Evolutionary conservation across 2,329 filamentous ascomycete species (phyloP), one percentile per base, ranked within the genome.

Genomic region (Blastomyces parvus): DNA sequence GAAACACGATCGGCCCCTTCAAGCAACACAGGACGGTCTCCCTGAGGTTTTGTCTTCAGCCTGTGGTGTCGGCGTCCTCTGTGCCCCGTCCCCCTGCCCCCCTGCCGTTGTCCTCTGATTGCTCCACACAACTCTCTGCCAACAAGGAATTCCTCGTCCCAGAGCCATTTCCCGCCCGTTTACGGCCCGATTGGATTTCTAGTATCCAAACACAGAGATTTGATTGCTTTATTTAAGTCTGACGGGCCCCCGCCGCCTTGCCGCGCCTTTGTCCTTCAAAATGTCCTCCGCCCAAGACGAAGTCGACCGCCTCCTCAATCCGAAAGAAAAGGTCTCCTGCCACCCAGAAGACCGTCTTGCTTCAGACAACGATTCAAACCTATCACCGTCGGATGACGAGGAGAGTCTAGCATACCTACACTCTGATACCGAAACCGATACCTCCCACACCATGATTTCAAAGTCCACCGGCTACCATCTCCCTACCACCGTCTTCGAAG

Each of bases 401-500:
- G 71, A 59, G 63, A 66, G 40, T 46, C 57, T 44, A 44, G 65
- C 59, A 53, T 62, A 69, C 61, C 64, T 69, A 66, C 66, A 64
- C 52, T 62, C 61, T 36, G 61, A 62, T 22, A 44, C 59, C 22
- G 63, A 65, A 19, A 25, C 36, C 48, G 64, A 66, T 48, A 65
- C 66, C 44, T 57, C 64, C 56, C 46, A 60, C 66, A 69, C 69
- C 65, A 78, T 78, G 73, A 75, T 78, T 68, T 71, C 76, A 64
- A 69, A 76, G 36, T 68, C 70, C 40, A 56, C 67, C 19, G 74
- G 72, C 56, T 80, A 79, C 67, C 76, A 78, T 61, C 69, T 81
- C 38, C 79, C 79, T 40, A 73, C 74, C 50, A 79, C 77, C 40
- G 70, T 74, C 59, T 80, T 76, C 68, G 77, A 80, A 62, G 79